Conservation (phyloP, 192 early-diverging fungal genomes). For the Dispira parvispora region DNA sequence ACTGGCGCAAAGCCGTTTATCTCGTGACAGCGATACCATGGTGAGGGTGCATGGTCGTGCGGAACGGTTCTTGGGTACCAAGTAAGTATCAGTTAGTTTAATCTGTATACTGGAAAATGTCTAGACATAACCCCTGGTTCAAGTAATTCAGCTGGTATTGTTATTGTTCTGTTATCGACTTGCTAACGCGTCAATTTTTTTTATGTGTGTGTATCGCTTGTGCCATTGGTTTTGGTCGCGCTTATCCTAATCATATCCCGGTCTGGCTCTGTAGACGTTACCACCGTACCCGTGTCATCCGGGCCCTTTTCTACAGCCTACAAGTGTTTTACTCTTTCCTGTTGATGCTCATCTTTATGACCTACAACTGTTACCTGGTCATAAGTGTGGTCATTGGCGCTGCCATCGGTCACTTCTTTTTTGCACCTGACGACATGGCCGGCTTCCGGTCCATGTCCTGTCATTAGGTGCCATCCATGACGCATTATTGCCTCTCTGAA, state of each 20-base stretch:
- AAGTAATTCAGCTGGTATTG: no score
- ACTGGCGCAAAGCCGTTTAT: neutral
- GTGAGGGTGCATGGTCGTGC: neutral
- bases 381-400: constrained; percentile 46
- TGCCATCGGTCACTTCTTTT: constrained; percentile 41
- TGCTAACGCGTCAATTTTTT: no score
- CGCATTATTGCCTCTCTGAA: no score
- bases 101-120: neutral
- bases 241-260: no score
- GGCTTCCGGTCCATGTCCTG: constrained; percentile 27
- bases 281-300: constrained; percentile 22
- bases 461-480: constrained; percentile 15
- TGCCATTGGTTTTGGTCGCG: no score
- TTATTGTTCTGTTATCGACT: no score
- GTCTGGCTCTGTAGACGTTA: no score
- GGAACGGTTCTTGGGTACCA: neutral
- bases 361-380: constrained; percentile 64
- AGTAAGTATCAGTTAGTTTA: neutral
- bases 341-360: constrained; percentile 73
- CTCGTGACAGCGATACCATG: neutral
- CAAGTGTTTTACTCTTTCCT: constrained; percentile 52
- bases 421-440: constrained; percentile 23
- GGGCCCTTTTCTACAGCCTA: constrained; percentile 45
- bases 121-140: neutral
- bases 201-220: no score